Evolutionary conservation across 2,329 filamentous ascomycete species (phyloP), one percentile per base, ranked within the genome.

Genomic region (Stagonosporopsis vannaccii): DNA sequence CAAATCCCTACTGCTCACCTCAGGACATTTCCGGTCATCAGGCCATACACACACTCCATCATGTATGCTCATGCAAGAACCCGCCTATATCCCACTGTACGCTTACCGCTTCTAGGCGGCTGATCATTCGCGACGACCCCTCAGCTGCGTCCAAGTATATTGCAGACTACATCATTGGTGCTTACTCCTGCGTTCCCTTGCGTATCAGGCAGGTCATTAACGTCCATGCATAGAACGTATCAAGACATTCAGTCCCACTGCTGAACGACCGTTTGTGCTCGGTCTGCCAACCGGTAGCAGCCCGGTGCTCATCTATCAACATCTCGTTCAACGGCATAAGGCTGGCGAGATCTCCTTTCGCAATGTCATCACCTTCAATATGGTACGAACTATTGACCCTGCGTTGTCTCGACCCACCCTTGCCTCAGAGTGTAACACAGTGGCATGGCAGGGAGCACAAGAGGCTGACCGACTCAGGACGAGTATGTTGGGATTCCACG

Each of bases 341-440:
- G 82, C 85, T 62, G 88, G 87, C 69, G 78, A 91, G 72, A 87
- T 96, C 69, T 94, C 91, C 1, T 96, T 96, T 75, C 87, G 89
- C 71, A 86, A 96, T 88, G 90, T 96, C 69, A 85, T 95, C 72
- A 96, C 91, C 23, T 96, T 96, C 82, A 95, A 95, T 78, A 95
- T 95, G 91, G 88, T 90, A 83, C 56, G 79, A 63, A 45, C 17
- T 39, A 51, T 57, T 49, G 51, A 32, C 52, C 48, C 60, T 58
- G 47, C 59, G 53, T 49, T 39, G 43, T 48, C 44, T 49, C 42
- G 45, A 32, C 36, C 20, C 53, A 57, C 57, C 59, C 60, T 65
- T 65, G 57, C 59, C 48, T 62, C 40, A 37, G 26, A 37, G 22
- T 37, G 48, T 52, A 43, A 43, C 55, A 69, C 68, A 64, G 44